Conservation (phyloP, 2,329 filamentous ascomycete species). For the Nemania diffusa region DNA sequence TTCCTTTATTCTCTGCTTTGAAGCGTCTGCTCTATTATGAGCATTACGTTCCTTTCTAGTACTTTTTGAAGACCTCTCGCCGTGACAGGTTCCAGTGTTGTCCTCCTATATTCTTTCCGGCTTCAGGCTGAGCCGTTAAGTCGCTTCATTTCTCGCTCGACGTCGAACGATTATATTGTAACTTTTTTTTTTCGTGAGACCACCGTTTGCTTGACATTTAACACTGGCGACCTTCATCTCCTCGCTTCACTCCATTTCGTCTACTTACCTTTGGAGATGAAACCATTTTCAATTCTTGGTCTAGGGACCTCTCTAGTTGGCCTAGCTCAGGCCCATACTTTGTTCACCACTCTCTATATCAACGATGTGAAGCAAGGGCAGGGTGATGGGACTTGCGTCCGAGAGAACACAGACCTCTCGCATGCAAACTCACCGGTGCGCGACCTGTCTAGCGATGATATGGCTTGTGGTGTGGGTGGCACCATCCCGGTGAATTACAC, state of each 20-base stretch:
- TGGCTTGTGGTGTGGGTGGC: constrained; percentile 71
- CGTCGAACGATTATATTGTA: constrained; percentile 13
- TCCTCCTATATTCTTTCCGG: constrained; percentile 10
- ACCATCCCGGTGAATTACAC: constrained; percentile 56
- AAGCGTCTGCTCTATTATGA: constrained; percentile 13
- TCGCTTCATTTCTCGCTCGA: constrained; percentile 14
- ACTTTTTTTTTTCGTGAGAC: not conserved
- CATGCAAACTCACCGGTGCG: constrained; percentile 67
- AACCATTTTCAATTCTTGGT: constrained; percentile 45
- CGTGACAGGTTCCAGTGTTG: not conserved
- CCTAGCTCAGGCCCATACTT: constrained; percentile 61
- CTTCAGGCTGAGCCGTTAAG: constrained; percentile 28
- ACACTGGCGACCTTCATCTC: no score
- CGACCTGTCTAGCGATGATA: constrained; percentile 66
- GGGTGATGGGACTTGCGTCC: constrained; percentile 76
- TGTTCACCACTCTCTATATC: constrained; percentile 71
- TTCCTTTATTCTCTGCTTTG: constrained; percentile 13
- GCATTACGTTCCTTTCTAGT: constrained; percentile 25
- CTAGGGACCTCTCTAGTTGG: constrained; percentile 35
- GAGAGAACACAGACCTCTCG: constrained; percentile 65
- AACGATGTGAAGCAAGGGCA: constrained; percentile 73
- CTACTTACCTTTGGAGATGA: constrained; percentile 44
- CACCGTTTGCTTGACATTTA: not conserved
- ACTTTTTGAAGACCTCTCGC: constrained; percentile 14
- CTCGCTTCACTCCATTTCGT: not conserved